These are phyloP conservation scores for Nemania abortiva DNA, from an alignment of 2,329 filamentous ascomycete species.

Conservation along the genomic window DNA sequence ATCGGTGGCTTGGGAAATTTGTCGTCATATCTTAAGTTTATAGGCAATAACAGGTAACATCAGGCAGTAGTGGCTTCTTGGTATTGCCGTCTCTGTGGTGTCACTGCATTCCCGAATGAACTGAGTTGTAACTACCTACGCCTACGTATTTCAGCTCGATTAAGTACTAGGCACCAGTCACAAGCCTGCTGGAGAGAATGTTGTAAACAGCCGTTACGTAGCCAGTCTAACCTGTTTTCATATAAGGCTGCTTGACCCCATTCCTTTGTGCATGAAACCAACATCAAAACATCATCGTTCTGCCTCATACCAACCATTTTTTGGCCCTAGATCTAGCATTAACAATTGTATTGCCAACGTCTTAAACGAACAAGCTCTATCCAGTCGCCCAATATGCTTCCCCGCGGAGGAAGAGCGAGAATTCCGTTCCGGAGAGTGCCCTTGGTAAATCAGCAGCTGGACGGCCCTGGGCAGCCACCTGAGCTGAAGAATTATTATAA, in stretches of 20 bases:
- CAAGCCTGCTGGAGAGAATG: too few relatives aligned
- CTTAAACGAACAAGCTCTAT: neutral
- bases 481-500: conserved; percentile 36
- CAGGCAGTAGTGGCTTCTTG: too few relatives aligned
- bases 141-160: too few relatives aligned
- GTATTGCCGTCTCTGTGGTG: too few relatives aligned
- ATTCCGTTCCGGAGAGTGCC: conserved; percentile 37
- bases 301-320: conserved; percentile 3
- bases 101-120: too few relatives aligned
- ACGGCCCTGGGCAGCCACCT: conserved; percentile 24
- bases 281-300: neutral
- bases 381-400: conserved; percentile 40
- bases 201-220: neutral
- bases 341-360: conserved; percentile 21
- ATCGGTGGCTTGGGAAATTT: neutral
- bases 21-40: conserved; percentile 12
- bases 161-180: too few relatives aligned
- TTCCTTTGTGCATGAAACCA: neutral
- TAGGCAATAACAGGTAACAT: neutral
- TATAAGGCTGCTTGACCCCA: neutral
- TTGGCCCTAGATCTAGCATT: conserved; percentile 22
- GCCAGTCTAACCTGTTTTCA: neutral
- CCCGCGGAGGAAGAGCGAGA: conserved; percentile 38
- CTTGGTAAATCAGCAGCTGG: conserved; percentile 2
- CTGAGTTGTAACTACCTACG: too few relatives aligned